Conservation (phyloP, 2,329 filamentous ascomycete genomes). For the Neofusicoccum sp. region DNA sequence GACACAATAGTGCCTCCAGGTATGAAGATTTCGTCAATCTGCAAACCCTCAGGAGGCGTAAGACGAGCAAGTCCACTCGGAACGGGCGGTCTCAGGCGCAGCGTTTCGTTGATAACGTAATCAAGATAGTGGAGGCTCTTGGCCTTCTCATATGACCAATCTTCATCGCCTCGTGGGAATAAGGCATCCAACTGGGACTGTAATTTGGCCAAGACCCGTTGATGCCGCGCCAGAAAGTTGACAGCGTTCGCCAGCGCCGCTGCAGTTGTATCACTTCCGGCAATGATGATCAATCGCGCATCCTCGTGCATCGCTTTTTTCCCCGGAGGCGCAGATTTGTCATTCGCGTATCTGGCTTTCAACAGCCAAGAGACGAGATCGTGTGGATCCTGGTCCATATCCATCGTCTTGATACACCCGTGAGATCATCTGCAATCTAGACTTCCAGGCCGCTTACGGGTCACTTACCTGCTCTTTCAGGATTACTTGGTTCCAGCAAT, state of each 20-base stretch:
- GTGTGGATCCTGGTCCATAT: constrained; percentile 28
- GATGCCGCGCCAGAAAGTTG: constrained; percentile 24
- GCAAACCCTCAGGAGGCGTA: constrained; percentile 39
- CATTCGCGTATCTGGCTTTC: constrained; percentile 38
- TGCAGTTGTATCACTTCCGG: constrained; percentile 19
- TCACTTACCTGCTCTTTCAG: constrained; percentile 31
- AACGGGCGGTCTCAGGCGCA: constrained; percentile 43
- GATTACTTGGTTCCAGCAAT: constrained; percentile 29
- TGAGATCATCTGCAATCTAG: neutral
- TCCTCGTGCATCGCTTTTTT: constrained; percentile 33
- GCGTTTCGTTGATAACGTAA: constrained; percentile 42
- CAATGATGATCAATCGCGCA: constrained; percentile 33
- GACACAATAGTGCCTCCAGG: constrained; percentile 30
- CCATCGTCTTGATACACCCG: neutral
- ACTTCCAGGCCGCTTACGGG: neutral
- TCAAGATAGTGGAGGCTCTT: constrained; percentile 35
- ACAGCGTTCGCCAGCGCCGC: neutral
- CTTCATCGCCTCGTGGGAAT: constrained; percentile 25
- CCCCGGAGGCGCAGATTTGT: constrained; percentile 34
- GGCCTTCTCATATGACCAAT: constrained; percentile 32
- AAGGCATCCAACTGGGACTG: constrained; percentile 23
- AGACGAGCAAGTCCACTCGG: constrained; percentile 36
- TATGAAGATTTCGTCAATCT: constrained; percentile 34
- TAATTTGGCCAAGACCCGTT: constrained; percentile 9
- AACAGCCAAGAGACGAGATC: constrained; percentile 44